These are phyloP conservation scores for Colletotrichum zoysiae DNA, from an alignment of 2,329 filamentous ascomycete species.

Conservation along the genomic window DNA sequence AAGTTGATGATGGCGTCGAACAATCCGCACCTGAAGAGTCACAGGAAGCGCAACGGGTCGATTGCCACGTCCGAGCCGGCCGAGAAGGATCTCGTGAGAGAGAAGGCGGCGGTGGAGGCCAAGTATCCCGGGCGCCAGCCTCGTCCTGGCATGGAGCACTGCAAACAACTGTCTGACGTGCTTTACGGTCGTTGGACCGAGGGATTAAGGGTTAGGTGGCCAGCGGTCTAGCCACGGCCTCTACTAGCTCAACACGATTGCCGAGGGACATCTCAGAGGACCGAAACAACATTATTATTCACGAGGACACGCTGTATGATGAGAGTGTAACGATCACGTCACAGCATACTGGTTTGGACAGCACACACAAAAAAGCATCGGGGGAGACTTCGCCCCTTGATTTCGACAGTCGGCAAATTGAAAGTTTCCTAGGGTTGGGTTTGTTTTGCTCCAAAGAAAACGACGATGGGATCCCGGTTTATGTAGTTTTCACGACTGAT, in stretches of 20 bases:
- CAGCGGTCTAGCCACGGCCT: conserved; percentile 51
- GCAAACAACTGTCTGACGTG: conserved; percentile 88
- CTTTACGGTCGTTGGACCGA: conserved; percentile 93
- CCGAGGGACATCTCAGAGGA: not conserved
- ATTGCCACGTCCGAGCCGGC: conserved; percentile 50
- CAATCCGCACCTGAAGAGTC: conserved; percentile 87
- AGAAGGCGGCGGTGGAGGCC: conserved; percentile 62
- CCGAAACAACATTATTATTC: conserved; percentile 27
- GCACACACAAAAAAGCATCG: conserved; percentile 42
- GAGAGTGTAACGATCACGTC: conserved; percentile 41
- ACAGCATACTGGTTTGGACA: conserved; percentile 40
- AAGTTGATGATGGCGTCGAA: conserved; percentile 84
- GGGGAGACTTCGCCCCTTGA: conserved; percentile 21
- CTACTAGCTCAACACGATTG: not conserved
- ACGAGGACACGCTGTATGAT: conserved; percentile 42
- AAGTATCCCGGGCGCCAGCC: conserved; percentile 68
- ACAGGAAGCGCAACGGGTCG: conserved; percentile 74
- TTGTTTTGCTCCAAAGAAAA: conserved; percentile 16
- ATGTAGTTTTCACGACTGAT: conserved; percentile 39
- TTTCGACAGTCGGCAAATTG: conserved; percentile 33
- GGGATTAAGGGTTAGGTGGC: conserved; percentile 81
- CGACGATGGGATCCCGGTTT: conserved; percentile 17
- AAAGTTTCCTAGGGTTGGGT: conserved; percentile 21
- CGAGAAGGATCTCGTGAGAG: conserved; percentile 61
- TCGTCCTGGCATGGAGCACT: conserved; percentile 88